phyloP scores from a whole-genome alignment of 805 yeast genomes.

The Candida ulmi region DNA sequence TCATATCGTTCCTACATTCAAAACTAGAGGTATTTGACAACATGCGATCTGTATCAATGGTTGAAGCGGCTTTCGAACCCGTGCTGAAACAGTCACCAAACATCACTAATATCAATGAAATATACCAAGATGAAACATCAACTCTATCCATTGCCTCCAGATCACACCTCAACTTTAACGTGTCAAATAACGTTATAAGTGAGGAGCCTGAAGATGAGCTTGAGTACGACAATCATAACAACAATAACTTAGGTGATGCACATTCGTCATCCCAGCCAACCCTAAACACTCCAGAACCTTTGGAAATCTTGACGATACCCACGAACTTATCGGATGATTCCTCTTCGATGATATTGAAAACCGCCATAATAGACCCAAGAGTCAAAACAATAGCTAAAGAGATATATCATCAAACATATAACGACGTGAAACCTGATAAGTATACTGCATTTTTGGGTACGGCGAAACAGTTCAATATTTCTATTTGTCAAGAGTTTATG shows the following conservation, averaged over 20 bases:
- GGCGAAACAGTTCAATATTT: slow-evolving; percentile 17
- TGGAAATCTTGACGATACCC: not conserved
- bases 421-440: slow-evolving; percentile 31
- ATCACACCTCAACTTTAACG: slow-evolving; percentile 7
- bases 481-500: slow-evolving; percentile 32
- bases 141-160: slow-evolving; percentile 7
- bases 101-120: slow-evolving; percentile 14
- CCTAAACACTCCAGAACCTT: not conserved
- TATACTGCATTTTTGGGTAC: slow-evolving; percentile 38
- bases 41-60: not conserved
- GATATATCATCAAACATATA: slow-evolving; percentile 27
- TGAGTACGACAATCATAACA: not conserved
- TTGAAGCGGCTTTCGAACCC: slow-evolving; percentile 7
- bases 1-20: slow-evolving; percentile 4
- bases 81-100: slow-evolving; percentile 17
- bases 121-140: slow-evolving; percentile 11
- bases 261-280: not conserved
- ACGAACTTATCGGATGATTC: not conserved
- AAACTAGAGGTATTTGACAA: slow-evolving; percentile 10
- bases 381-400: slow-evolving; percentile 23
- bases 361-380: not conserved
- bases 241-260: too few relatives aligned
- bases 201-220: slow-evolving; percentile 20
- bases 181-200: slow-evolving; percentile 13
- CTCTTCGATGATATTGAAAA: not conserved